Evolutionary conservation across 2,329 filamentous ascomycete species (phyloP), one percentile per base, ranked within the genome.

Genomic region (Diaporthe amygdali): DNA sequence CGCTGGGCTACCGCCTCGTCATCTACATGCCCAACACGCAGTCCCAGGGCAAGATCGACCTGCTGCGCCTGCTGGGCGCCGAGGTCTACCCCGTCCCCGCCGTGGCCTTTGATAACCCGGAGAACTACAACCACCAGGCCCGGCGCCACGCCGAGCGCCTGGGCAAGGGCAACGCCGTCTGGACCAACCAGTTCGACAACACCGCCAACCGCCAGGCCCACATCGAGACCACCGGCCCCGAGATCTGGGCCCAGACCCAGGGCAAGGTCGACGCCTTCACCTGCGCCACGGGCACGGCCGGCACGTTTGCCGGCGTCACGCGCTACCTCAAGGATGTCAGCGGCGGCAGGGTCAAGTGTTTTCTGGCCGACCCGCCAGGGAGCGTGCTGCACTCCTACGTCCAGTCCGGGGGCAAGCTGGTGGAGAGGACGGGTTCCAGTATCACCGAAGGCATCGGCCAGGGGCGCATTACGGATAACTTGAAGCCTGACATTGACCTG

Each of bases 1-100:
- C 92, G 46, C 93, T 92, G 77, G 96, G 96, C 49, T 98, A 99
- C 88, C 93, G 93, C 81, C 91, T 97, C 64, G 95, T 98, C 79
- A 99, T 99, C 81, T 99, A 98, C 90, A 98, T 99, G 96, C 96
- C 96, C 77, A 93, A 99, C 87, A 98, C 96, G 61, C 96, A 98
- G 85, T 97, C 95, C 25, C 96, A 97, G 84, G 96, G 95, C 81
- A 99, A 99, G 87, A 94, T 99, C 80, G 96, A 98, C 82, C 88
- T 99, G 67, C 86, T 99, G 74, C 89, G 96, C 10, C 87, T 98
- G 44, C 89, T 99, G 12, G 96, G 96, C 75, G 96, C 96, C 32
- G 95, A 98, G 82, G 96, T 99, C 41, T 93, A 97, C 84, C 95
- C 96, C 22, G 96, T 99, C 0, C 96, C 96, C 20, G 96, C 96